These are phyloP conservation scores for Gremmenia infestans DNA, from an alignment of 2,329 filamentous ascomycete species.

Conservation along the genomic window DNA sequence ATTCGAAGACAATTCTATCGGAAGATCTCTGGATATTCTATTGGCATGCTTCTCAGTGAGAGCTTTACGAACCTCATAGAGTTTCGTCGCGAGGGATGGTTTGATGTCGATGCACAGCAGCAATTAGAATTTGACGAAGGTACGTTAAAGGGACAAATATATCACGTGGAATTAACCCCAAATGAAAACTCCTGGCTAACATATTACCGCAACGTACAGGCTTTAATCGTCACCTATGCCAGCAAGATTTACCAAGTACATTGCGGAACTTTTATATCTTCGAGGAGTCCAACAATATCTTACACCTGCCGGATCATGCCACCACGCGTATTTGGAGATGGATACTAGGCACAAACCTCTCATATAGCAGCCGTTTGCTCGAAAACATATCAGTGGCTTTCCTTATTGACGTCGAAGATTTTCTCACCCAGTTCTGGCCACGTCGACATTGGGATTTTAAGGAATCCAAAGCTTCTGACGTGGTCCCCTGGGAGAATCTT, in stretches of 20 bases:
- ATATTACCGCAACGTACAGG: background rate
- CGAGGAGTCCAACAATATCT: background rate
- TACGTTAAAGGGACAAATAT: background rate
- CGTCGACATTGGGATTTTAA: background rate
- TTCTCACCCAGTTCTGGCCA: constrained; percentile 1
- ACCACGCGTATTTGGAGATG: background rate
- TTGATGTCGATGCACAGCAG: background rate
- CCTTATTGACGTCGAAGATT: constrained; percentile 5
- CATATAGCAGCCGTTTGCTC: constrained; percentile 1
- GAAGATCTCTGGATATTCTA: constrained; percentile 11
- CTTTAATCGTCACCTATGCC: background rate
- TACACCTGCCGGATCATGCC: background rate
- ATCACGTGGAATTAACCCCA: background rate
- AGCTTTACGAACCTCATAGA: constrained; percentile 5
- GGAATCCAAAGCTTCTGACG: background rate
- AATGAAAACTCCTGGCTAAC: background rate
- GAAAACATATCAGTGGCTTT: constrained; percentile 5
- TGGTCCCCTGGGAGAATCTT: constrained; percentile 3
- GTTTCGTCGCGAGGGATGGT: background rate
- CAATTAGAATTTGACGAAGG: background rate
- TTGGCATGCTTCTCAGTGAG: constrained; percentile 13
- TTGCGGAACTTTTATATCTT: background rate
- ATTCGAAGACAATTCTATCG: constrained; percentile 21
- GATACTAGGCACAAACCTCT: background rate
- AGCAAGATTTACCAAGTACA: background rate